These are phyloP conservation scores for Suillus occidentalis DNA, from an alignment of 768 basidiomycete species.

Conservation along the genomic window DNA sequence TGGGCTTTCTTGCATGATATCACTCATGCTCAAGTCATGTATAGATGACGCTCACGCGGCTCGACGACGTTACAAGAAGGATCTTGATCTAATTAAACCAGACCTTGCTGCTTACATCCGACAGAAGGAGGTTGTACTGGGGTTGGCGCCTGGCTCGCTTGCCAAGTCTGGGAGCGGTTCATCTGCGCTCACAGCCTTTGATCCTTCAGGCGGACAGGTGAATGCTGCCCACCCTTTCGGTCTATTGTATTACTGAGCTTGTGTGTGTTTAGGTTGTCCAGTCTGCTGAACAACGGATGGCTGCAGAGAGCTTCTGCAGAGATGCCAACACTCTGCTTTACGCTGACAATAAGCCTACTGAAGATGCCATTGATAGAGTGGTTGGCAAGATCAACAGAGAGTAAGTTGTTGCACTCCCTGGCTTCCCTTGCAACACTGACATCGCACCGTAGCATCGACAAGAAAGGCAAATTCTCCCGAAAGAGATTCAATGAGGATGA, in stretches of 20 bases:
- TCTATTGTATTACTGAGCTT: conserved; percentile 11
- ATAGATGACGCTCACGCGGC: conserved; percentile 93
- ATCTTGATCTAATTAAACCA: conserved; percentile 84
- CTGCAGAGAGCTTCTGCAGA: conserved; percentile 83
- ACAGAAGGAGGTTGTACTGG: conserved; percentile 86
- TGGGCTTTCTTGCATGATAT: not conserved
- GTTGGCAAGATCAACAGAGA: conserved; percentile 91
- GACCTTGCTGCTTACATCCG: conserved; percentile 84
- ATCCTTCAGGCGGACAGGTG: conserved; percentile 47
- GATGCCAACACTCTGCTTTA: conserved; percentile 93
- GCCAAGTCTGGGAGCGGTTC: conserved; percentile 37
- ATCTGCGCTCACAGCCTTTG: conserved; percentile 48
- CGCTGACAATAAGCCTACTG: conserved; percentile 92
- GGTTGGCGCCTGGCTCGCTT: conserved; percentile 69
- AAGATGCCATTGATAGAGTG: conserved; percentile 93
- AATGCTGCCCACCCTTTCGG: conserved; percentile 21
- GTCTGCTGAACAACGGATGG: conserved; percentile 61
- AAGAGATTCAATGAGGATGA: conserved; percentile 90
- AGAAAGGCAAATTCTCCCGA: conserved; percentile 86
- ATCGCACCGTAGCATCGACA: conserved; percentile 66
- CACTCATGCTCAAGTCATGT: conserved; percentile 1
- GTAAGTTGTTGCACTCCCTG: conserved; percentile 47
- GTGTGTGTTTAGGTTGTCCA: conserved; percentile 43
- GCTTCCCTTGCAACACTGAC: not conserved
- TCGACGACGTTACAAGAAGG: conserved; percentile 87